Evolutionary conservation across 768 basidiomycete genomes (phyloP).

Genomic region (Lyophyllum atratum): DNA sequence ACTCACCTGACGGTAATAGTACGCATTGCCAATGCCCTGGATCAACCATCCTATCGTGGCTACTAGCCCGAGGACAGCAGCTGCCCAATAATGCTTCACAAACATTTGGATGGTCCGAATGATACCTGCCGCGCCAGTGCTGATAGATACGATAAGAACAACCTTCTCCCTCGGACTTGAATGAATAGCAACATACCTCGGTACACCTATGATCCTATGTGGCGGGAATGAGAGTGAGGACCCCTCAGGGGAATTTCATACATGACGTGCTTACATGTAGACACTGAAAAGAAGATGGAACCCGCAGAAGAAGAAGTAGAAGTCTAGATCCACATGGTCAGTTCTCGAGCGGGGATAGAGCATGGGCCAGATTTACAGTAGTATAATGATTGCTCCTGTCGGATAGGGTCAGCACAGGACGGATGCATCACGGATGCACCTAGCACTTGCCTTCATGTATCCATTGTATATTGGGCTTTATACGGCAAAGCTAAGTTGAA

Average conservation of each 20-base stretch:
- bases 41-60: conserved; percentile 86
- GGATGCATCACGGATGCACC: conserved; percentile 13
- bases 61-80: conserved; percentile 79
- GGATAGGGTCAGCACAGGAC: conserved; percentile 18
- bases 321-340: conserved; percentile 56
- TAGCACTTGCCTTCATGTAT: conserved; percentile 81
- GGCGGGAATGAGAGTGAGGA: conserved; percentile 27
- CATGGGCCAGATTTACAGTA: conserved; percentile 66
- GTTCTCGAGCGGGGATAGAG: conserved; percentile 24
- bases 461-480: conserved; percentile 93
- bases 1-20: conserved; percentile 76
- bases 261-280: conserved; percentile 70
- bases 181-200: conserved; percentile 51
- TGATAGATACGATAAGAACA: conserved; percentile 30
- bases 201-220: conserved; percentile 89
- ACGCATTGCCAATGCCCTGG: conserved; percentile 81
- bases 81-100: conserved; percentile 66
- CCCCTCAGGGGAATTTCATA: conserved; percentile 22
- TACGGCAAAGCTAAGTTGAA: conserved; percentile 12
- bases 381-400: conserved; percentile 89
- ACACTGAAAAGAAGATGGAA: conserved; percentile 92
- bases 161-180: conserved; percentile 37
- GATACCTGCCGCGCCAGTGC: conserved; percentile 93
- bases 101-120: conserved; percentile 91
- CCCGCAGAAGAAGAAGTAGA: conserved; percentile 96